Evolutionary conservation across 495 filamentous ascomycete genomes (phyloP).

Genomic region (Tuber melanosporum): DNA sequence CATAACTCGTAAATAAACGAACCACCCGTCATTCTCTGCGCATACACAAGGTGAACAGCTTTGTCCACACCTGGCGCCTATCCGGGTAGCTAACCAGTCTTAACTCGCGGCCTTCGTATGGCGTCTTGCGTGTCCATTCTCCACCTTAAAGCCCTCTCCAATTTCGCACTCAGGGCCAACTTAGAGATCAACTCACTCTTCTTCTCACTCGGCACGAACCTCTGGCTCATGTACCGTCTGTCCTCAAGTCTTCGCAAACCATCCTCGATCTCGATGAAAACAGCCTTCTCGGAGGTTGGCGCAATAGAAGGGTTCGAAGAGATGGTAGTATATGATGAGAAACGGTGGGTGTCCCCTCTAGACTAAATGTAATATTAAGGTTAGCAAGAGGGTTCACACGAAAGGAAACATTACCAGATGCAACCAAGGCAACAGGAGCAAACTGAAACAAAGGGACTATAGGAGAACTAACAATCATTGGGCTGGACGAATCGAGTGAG

Average conservation of each 20-base stretch:
- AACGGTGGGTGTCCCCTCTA: conserved; percentile 33
- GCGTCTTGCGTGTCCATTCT: conserved; percentile 91
- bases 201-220: conserved; percentile 72
- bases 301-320: conserved; percentile 34
- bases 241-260: conserved; percentile 87
- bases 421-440: neutral
- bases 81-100: conserved; percentile 29
- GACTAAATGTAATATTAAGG: conserved; percentile 13
- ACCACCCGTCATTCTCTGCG: conserved; percentile 1
- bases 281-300: conserved; percentile 32
- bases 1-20: conserved; percentile 20
- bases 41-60: conserved; percentile 10
- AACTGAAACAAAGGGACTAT: conserved; percentile 4
- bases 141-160: conserved; percentile 82
- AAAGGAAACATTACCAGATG: neutral
- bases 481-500: conserved; percentile 39
- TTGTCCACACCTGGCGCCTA: neutral
- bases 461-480: conserved; percentile 39
- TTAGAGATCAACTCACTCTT: conserved; percentile 84
- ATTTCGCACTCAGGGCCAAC: conserved; percentile 83
- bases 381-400: conserved; percentile 15
- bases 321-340: conserved; percentile 35
- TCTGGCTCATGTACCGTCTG: conserved; percentile 74
- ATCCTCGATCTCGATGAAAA: conserved; percentile 58
- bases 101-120: conserved; percentile 59